Percentiles rank a stretch among this genome's conserved stretches.
phyloP scores from a whole-genome alignment of 768 basidiomycete genomes.

The Heimioporus sp. region DNA sequence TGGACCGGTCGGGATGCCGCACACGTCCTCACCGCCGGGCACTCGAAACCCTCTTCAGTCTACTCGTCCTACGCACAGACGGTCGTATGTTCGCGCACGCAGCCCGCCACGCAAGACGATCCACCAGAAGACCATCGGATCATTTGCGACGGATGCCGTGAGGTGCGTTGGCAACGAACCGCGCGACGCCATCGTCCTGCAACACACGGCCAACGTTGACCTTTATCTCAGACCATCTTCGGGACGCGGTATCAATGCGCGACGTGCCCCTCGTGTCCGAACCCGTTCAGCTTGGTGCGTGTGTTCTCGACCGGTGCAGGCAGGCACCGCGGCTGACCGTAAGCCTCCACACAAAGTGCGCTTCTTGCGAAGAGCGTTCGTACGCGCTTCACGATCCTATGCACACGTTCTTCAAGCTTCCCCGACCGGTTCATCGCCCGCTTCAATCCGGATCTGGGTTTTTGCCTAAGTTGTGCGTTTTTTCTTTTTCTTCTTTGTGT shows the following conservation, averaged over 20 bases:
- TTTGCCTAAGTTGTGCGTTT: constrained; percentile 62
- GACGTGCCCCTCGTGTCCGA: constrained; percentile 76
- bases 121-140: constrained; percentile 52
- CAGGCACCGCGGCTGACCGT: neutral
- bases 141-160: constrained; percentile 58
- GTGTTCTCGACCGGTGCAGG: neutral
- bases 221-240: constrained; percentile 58
- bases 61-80: constrained; percentile 66
- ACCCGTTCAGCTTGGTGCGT: constrained; percentile 68
- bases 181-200: neutral
- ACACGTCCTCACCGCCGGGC: constrained; percentile 46
- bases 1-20: constrained; percentile 79
- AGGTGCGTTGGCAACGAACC: constrained; percentile 39
- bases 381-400: constrained; percentile 78
- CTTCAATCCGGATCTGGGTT: constrained; percentile 56
- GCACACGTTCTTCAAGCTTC: constrained; percentile 88
- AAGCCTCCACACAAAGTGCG: constrained; percentile 56
- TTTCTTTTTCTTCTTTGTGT: constrained; percentile 4
- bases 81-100: constrained; percentile 52
- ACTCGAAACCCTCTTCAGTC: constrained; percentile 56
- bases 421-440: constrained; percentile 68
- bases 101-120: constrained; percentile 29
- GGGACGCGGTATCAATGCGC: constrained; percentile 89
- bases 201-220: neutral
- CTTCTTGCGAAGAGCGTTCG: constrained; percentile 73